Conservation (phyloP, 1,284 basidiomycete species). For the Ceratorhiza oryzae-sativae region DNA sequence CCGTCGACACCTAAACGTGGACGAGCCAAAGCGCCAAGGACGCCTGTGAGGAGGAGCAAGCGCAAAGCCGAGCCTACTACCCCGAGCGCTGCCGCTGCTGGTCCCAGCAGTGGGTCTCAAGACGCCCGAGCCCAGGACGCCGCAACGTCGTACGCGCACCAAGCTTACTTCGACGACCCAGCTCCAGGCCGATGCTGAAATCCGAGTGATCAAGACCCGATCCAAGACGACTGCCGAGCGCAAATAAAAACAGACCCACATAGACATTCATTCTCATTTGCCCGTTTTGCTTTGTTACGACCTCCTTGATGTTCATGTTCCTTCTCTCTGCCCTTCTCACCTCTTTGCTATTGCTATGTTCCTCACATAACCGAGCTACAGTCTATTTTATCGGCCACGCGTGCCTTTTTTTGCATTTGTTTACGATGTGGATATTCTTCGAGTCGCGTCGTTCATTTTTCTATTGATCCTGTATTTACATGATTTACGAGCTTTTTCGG, state of each 20-base stretch:
- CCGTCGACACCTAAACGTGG: slow-evolving; percentile 30
- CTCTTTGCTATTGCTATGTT: neutral
- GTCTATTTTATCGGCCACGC: slow-evolving; percentile 20
- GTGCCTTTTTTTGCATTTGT: neutral
- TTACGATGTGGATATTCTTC: neutral
- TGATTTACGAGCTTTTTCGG: slow-evolving; percentile 6
- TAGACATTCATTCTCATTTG: neutral
- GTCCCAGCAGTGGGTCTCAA: neutral
- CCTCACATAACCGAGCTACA: slow-evolving; percentile 4
- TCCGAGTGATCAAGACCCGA: slow-evolving; percentile 29
- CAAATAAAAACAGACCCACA: neutral
- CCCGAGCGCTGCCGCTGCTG: neutral
- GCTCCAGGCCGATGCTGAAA: neutral
- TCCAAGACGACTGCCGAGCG: slow-evolving; percentile 21
- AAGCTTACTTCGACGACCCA: neutral
- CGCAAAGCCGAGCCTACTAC: neutral
- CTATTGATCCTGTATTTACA: slow-evolving; percentile 18
- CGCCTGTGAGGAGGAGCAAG: slow-evolving; percentile 11
- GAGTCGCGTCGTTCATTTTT: neutral
- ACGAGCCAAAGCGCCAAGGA: neutral
- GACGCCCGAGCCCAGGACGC: slow-evolving; percentile 29
- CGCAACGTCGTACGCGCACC: neutral
- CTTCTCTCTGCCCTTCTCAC: neutral
- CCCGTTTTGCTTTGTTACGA: slow-evolving; percentile 1
- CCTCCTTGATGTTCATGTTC: neutral